A percentile compares a stretch with the other conserved stretches of the same genome.
These are phyloP conservation scores for Phytophthora gonapodyides DNA, from an alignment of 352 stramenopile species.

Conservation along the genomic window DNA sequence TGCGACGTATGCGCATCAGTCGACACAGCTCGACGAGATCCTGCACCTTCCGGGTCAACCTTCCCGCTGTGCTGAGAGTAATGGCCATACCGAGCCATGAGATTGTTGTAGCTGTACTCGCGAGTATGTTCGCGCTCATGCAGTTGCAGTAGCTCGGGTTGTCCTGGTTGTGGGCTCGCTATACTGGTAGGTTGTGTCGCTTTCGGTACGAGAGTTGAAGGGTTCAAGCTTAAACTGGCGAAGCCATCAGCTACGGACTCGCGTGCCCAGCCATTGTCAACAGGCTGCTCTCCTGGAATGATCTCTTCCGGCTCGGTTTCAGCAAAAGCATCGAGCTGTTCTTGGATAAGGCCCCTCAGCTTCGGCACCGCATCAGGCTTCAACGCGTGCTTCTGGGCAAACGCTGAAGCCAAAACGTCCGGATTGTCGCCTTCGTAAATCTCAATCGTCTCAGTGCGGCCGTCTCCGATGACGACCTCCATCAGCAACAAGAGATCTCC, in stretches of 20 bases:
- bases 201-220: not conserved
- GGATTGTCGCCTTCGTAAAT: constrained; percentile 61
- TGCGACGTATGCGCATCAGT: constrained; percentile 40
- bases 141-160: constrained; percentile 16
- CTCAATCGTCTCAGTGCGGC: constrained; percentile 70
- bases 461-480: constrained; percentile 77
- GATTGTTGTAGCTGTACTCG: constrained; percentile 70
- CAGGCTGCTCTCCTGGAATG: not conserved
- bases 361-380: constrained; percentile 54
- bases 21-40: constrained; percentile 13
- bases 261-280: constrained; percentile 20
- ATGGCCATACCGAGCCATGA: constrained; percentile 79
- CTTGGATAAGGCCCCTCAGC: constrained; percentile 59
- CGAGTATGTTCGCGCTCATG: constrained; percentile 54
- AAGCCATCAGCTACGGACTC: constrained; percentile 15
- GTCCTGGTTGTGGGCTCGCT: not conserved
- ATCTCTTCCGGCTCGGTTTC: constrained; percentile 34
- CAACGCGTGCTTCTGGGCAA: constrained; percentile 58
- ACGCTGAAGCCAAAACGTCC: constrained; percentile 46
- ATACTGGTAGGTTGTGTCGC: not conserved
- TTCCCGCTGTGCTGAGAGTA: constrained; percentile 73
- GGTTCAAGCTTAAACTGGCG: constrained; percentile 3
- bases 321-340: constrained; percentile 52
- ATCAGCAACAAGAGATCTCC: constrained; percentile 70
- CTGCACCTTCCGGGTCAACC: constrained; percentile 34